Base-by-base conservation (phyloP, 441 rosid species). In the Pelargonium fulgidum region DNA sequence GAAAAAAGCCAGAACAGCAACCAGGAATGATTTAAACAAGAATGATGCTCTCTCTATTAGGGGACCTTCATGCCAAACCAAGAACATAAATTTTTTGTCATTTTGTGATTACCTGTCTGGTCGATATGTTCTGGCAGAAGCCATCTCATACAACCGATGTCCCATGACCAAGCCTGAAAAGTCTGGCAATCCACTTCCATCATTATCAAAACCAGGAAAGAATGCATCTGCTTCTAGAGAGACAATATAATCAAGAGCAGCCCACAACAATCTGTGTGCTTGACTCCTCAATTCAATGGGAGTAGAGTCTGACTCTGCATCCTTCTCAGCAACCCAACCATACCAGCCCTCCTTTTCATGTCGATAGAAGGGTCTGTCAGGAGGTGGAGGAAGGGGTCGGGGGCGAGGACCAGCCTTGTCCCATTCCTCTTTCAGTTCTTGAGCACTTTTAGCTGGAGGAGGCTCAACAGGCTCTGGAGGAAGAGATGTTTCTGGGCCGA, bases 261-360 rank as follows among this genome's bases (percentile, higher is more conserved):
- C 96, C 97, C 95, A 93, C 68, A 96, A 76, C 75, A 96, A 81
- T 75, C 90, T 85, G 75, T 93, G 99, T 0, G 97, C 99, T 82
- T 86, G 90, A 76, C 70, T 81, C 79, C 97, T 87, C 78, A 88
- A 83, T 84, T 89, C 93, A 54, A 78, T 70, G 61, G 82, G 87
- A 48, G 96, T 85, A 72, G 89, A 94, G 36, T 73, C 83, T 72
- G 98, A 97, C 81, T 96, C 97, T 20, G 81, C 75, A 72, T 89
- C 87, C 45, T 81, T 84, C 83, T 88, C 92, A 0, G 87, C 80
- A 71, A 96, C 77, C 99, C 99, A 96, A 79, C 96, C 93, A 76
- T 91, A 96, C 98, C 99, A 96, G 8, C 99, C 99, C 84, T 96
- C 96, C 80, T 89, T 93, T 76, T 96, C 97, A 70, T 96, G 98